Conservation (phyloP, 2,329 filamentous ascomycete genomes). For the Trichoderma gracile region DNA sequence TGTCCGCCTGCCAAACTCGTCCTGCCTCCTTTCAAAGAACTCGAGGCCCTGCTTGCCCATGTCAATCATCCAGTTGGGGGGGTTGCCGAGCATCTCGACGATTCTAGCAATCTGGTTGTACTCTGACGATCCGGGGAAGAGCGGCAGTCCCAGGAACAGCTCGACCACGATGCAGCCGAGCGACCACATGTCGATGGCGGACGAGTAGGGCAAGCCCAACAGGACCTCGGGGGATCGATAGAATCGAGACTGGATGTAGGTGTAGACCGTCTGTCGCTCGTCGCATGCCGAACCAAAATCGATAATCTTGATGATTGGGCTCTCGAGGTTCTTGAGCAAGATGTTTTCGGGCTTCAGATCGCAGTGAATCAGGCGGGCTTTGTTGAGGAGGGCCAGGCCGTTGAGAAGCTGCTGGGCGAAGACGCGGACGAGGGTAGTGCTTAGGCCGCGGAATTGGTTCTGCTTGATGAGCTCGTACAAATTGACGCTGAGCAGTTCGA, state of each 20-base stretch:
- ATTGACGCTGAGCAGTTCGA: constrained; percentile 95
- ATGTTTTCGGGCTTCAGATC: constrained; percentile 99
- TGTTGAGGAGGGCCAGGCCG: constrained; percentile 87
- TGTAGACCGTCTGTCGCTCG: constrained; percentile 97
- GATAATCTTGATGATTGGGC: constrained; percentile 99
- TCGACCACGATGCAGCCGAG: constrained; percentile 97
- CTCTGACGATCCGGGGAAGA: constrained; percentile 96
- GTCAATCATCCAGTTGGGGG: constrained; percentile 98
- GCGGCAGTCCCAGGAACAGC: constrained; percentile 86
- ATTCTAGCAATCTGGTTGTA: constrained; percentile 98
- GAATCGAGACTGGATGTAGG: constrained; percentile 97
- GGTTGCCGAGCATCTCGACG: constrained; percentile 95
- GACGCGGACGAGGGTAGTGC: constrained; percentile 93
- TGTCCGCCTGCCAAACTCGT: constrained; percentile 88
- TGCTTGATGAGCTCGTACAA: constrained; percentile 99
- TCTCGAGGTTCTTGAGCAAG: constrained; percentile 94
- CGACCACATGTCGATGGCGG: constrained; percentile 99
- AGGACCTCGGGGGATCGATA: constrained; percentile 96
- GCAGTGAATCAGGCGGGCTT: constrained; percentile 95
- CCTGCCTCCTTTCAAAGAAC: constrained; percentile 89
- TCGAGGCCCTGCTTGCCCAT: constrained; percentile 97
- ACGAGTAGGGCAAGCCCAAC: constrained; percentile 94
- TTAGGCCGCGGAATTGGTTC: constrained; percentile 96
- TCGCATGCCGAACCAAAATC: constrained; percentile 99
- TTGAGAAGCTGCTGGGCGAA: constrained; percentile 97